phyloP scores from a whole-genome alignment of 2,329 filamentous ascomycete genomes.

The Didymella lethalis region DNA sequence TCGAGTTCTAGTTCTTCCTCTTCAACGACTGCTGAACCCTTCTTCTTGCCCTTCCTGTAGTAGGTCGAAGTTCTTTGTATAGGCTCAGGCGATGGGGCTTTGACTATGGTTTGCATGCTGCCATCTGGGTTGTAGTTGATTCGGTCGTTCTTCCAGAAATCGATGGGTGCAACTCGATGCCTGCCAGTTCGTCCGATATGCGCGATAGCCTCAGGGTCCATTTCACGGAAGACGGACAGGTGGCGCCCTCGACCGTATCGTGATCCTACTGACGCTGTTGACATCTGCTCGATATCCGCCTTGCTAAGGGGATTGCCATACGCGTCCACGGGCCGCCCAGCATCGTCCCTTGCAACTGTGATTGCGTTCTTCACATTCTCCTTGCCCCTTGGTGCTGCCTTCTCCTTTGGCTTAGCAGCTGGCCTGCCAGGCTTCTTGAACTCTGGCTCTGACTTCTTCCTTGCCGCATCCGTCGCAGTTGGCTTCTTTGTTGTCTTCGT shows the following conservation, averaged over 20 bases:
- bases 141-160: slow-evolving; percentile 87
- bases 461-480: slow-evolving; percentile 10
- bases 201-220: slow-evolving; percentile 41
- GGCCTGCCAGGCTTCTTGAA: slow-evolving; percentile 43
- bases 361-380: slow-evolving; percentile 16
- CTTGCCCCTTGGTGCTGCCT: slow-evolving; percentile 23
- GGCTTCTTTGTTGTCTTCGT: slow-evolving; percentile 17
- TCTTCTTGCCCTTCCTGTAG: slow-evolving; percentile 41
- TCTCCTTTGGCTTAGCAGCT: slow-evolving; percentile 35
- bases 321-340: slow-evolving; percentile 43
- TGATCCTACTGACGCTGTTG: slow-evolving; percentile 41
- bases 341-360: slow-evolving; percentile 22
- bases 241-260: slow-evolving; percentile 47
- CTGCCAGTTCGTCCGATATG: slow-evolving; percentile 71
- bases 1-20: slow-evolving; percentile 67
- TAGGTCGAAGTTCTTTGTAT: slow-evolving; percentile 47
- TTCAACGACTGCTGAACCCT: slow-evolving; percentile 50
- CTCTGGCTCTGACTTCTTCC: slow-evolving; percentile 24
- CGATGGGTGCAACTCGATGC: slow-evolving; percentile 77
- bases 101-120: slow-evolving; percentile 78
- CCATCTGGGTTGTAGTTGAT: slow-evolving; percentile 73
- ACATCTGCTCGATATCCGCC: slow-evolving; percentile 46
- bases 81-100: slow-evolving; percentile 68
- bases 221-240: slow-evolving; percentile 46
- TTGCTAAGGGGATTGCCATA: slow-evolving; percentile 45